phyloP scores from a whole-genome alignment of 441 rosid genomes.

The Pelargonium myrrhifolium region DNA sequence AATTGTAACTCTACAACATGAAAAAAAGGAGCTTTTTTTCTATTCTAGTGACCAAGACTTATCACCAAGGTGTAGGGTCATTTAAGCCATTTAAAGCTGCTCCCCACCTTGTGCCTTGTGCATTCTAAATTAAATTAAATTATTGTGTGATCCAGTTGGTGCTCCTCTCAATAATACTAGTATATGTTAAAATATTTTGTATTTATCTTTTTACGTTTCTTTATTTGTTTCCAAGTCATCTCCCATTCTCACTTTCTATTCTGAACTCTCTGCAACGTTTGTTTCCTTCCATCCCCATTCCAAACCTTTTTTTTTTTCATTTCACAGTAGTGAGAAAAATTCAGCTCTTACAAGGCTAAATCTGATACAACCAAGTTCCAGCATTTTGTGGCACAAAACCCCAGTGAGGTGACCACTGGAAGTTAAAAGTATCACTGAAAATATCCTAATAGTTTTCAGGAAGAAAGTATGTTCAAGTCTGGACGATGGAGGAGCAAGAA shows the following conservation, averaged over 20 bases:
- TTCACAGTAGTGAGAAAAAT: background rate
- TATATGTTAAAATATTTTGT: background rate
- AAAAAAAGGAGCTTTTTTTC: background rate
- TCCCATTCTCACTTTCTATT: no score
- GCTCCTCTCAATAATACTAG: constrained; percentile 14
- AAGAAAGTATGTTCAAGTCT: constrained; percentile 52
- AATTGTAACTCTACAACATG: background rate
- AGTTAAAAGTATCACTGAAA: no score
- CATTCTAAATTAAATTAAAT: constrained; percentile 30
- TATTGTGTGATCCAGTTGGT: constrained; percentile 15
- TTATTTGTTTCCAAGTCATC: background rate
- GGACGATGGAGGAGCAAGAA: constrained; percentile 72
- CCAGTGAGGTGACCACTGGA: no score
- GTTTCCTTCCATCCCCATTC: background rate
- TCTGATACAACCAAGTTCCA: no score
- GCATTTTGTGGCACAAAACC: no score
- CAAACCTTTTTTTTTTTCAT: background rate
- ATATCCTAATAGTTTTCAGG: no score
- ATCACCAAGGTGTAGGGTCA: constrained; percentile 25
- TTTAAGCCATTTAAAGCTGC: constrained; percentile 17
- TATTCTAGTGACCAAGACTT: constrained; percentile 13
- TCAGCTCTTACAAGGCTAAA: no score
- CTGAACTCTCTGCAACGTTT: background rate
- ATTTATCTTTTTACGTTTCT: background rate
- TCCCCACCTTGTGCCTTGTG: constrained; percentile 36